These are phyloP conservation scores for Phylloporus sp. DNA, from an alignment of 768 basidiomycete genomes.

Conservation along the genomic window DNA sequence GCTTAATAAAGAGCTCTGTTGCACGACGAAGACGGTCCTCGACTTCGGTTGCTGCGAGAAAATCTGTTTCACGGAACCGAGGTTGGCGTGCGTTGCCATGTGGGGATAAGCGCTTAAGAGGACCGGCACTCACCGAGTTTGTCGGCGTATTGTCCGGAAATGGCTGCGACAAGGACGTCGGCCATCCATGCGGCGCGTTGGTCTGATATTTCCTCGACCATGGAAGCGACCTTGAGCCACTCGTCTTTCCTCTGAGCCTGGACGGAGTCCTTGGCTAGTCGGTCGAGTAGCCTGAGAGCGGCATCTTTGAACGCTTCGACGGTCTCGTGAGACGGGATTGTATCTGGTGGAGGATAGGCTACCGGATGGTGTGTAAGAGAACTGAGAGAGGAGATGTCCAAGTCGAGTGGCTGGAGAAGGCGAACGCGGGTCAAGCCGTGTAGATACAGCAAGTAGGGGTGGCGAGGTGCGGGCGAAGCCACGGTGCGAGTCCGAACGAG, in stretches of 20 bases:
- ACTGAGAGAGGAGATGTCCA: constrained; percentile 25
- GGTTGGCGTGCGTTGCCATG: constrained; percentile 1
- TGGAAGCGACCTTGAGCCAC: constrained; percentile 61
- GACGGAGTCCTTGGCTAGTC: constrained; percentile 43
- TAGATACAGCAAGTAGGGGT: constrained; percentile 65
- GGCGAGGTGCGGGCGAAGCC: constrained; percentile 32
- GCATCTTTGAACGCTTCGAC: constrained; percentile 66
- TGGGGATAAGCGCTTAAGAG: not conserved
- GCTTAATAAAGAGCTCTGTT: constrained; percentile 67
- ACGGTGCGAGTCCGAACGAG: constrained; percentile 57
- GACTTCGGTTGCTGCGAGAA: constrained; percentile 55
- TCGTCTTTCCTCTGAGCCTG: constrained; percentile 55
- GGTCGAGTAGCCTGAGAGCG: constrained; percentile 61
- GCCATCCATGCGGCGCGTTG: constrained; percentile 69
- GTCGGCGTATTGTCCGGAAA: constrained; percentile 60
- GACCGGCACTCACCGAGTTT: constrained; percentile 52
- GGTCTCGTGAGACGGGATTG: constrained; percentile 46
- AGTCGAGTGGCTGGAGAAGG: constrained; percentile 39
- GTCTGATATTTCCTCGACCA: constrained; percentile 69
- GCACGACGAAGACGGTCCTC: constrained; percentile 62
- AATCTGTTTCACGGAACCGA: constrained; percentile 35
- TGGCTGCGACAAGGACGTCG: constrained; percentile 60
- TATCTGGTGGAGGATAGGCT: constrained; percentile 40
- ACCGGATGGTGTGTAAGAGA: constrained; percentile 40
- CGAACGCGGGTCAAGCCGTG: constrained; percentile 67